Conservation (phyloP, 2,329 filamentous ascomycete genomes). For the Nemania sp. region DNA sequence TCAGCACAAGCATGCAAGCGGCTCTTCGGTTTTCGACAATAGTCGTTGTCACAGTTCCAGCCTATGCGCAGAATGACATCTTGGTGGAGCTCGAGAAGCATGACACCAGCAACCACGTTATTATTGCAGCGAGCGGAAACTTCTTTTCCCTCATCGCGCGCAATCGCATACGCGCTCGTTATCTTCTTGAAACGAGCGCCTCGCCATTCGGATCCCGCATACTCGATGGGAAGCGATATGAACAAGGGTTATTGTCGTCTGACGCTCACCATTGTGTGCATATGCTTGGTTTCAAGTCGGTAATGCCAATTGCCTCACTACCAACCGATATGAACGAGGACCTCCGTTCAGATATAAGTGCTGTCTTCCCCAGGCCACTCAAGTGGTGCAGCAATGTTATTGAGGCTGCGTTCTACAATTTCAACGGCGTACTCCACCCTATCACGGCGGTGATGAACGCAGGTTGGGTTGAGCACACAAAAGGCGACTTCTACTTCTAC, state of each 20-base stretch:
- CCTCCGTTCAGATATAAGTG: constrained; percentile 10
- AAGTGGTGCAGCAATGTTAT: constrained; percentile 27
- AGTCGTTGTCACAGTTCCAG: constrained; percentile 23
- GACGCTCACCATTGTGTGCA: constrained; percentile 12
- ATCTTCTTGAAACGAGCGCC: constrained; percentile 24
- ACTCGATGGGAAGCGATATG: constrained; percentile 11
- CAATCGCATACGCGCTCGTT: constrained; percentile 17
- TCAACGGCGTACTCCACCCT: constrained; percentile 28
- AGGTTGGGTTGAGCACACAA: constrained; percentile 25
- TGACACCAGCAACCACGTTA: constrained; percentile 14
- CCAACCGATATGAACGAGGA: constrained; percentile 9
- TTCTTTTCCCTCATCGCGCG: constrained; percentile 25
- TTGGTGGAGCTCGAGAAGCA: constrained; percentile 21
- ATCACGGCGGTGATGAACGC: constrained; percentile 26
- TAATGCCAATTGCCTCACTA: constrained; percentile 24
- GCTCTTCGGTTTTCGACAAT: constrained; percentile 21
- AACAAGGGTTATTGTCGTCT: background rate
- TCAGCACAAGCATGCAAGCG: constrained; percentile 21
- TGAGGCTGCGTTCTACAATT: constrained; percentile 24
- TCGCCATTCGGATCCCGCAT: constrained; percentile 24
- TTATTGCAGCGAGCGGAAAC: constrained; percentile 25
- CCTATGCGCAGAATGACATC: constrained; percentile 22
- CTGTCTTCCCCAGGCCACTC: constrained; percentile 19
- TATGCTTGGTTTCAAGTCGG: constrained; percentile 23
- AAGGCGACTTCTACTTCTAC: constrained; percentile 29